Base-by-base conservation (phyloP, 2,329 filamentous ascomycete genomes). In the Verruconis gallopava region DNA sequence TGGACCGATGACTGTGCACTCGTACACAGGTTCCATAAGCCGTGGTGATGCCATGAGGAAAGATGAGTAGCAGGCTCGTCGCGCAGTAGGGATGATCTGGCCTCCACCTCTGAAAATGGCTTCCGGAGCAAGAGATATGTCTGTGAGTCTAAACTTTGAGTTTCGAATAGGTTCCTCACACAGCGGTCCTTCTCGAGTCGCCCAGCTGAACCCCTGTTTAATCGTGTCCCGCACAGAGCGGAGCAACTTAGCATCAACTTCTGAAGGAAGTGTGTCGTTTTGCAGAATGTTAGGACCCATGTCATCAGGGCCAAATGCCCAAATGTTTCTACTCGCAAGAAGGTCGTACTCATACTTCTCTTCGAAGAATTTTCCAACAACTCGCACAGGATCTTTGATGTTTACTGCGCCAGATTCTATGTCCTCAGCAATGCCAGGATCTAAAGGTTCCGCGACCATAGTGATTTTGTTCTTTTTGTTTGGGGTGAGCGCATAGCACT, bases 381-480 rank as follows among this genome's bases (percentile, higher is more conserved):
- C 88, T 44, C 88, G 80, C 34, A 91, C 82, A 2, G 91, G 88
- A 52, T 96, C 89, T 48, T 82, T 85, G 64, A 98, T 95, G 54
- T 76, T 86, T 52, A 98, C 88, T 43, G 75, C 80, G 19, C 89
- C 88, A 37, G 75, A 78, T 65, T 98, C 91, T 48, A 98, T 96
- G 53, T 98, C 91, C 53, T 84, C 79, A 4, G 89, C 85, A 48
- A 98, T 93, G 13, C 91, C 91, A 52, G 93, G 83, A 51, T 98
- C 91, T 12, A 98, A 68, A 22, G 91, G 89, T 60, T 98, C 91
- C 3, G 91, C 91, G 44, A 96, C 83, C 85, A 98, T 95, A 25
- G 91, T 96, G 54, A 98, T 82, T 61, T 93, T 94, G 68, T 98
- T 98, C 69, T 95, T 95, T 67, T 98, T 98, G 67, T 98, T 98